Conservation (phyloP, 352 stramenopile species). For the Discostella stelligera region DNA sequence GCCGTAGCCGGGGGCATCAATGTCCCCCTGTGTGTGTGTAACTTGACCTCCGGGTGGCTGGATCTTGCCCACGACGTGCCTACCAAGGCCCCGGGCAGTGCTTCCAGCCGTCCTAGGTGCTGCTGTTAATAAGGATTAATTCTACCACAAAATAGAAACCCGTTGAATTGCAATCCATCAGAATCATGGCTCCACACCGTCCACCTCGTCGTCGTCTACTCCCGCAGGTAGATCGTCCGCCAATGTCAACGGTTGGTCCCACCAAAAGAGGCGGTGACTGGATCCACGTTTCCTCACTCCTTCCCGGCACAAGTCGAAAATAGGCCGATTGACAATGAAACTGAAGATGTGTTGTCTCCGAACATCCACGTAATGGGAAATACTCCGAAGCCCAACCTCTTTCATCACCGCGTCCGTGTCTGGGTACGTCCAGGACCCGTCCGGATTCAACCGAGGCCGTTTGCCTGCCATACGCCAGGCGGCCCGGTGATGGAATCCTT, state of each 20-base stretch:
- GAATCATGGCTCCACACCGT: not conserved
- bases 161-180: not conserved
- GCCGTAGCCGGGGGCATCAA: no score
- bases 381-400: slow-evolving; percentile 8
- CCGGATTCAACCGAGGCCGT: not conserved
- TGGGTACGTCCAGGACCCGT: slow-evolving; percentile 19
- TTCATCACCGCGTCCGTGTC: slow-evolving; percentile 7
- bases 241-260: slow-evolving; percentile 13
- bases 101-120: not conserved
- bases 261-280: slow-evolving; percentile 13
- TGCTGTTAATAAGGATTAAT: not conserved
- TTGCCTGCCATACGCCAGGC: slow-evolving; percentile 12
- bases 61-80: not conserved
- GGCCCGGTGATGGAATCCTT: slow-evolving; percentile 19
- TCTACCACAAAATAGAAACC: not conserved
- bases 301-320: slow-evolving; percentile 3
- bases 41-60: not conserved
- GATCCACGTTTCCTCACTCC: slow-evolving; percentile 4
- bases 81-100: not conserved
- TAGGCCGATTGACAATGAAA: slow-evolving; percentile 22
- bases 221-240: not conserved
- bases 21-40: not conserved
- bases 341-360: slow-evolving; percentile 8
- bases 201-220: not conserved
- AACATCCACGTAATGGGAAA: slow-evolving; percentile 26